Conservation (phyloP, 139 green algal genomes). For the Tetradesmus lagerheimii region DNA sequence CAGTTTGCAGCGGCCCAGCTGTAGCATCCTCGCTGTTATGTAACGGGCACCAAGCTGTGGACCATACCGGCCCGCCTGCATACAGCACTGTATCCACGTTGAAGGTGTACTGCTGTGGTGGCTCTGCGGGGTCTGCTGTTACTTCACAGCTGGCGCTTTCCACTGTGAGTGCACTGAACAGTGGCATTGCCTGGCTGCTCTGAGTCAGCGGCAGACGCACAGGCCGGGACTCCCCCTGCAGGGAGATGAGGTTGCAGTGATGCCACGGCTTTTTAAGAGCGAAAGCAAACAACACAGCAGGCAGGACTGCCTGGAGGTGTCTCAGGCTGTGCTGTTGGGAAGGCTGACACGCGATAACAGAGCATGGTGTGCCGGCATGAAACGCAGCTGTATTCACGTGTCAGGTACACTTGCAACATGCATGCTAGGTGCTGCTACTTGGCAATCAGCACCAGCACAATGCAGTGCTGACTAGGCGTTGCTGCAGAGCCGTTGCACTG, state of each 20-base stretch:
- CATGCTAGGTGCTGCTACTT: background rate
- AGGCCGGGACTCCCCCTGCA: constrained; percentile 28
- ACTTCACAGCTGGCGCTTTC: background rate
- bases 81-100: constrained; percentile 54
- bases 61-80: constrained; percentile 66
- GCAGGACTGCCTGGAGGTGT: no score
- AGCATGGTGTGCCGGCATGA: background rate
- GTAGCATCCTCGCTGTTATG: background rate
- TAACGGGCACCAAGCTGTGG: constrained; percentile 66
- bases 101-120: background rate
- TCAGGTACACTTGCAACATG: background rate
- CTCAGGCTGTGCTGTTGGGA: background rate
- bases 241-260: no score
- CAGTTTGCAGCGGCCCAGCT: constrained; percentile 19
- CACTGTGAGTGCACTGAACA: background rate
- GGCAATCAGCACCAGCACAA: background rate
- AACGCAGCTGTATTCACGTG: background rate
- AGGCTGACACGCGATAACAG: background rate
- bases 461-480: background rate
- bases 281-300: no score
- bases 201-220: constrained; percentile 6
- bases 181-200: background rate
- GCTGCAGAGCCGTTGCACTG: background rate
- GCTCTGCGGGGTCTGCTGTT: background rate
- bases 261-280: no score